Percentiles rank a stretch among this genome's conserved stretches.
Conservation (phyloP, 768 basidiomycete species). For the Mycena pura region DNA sequence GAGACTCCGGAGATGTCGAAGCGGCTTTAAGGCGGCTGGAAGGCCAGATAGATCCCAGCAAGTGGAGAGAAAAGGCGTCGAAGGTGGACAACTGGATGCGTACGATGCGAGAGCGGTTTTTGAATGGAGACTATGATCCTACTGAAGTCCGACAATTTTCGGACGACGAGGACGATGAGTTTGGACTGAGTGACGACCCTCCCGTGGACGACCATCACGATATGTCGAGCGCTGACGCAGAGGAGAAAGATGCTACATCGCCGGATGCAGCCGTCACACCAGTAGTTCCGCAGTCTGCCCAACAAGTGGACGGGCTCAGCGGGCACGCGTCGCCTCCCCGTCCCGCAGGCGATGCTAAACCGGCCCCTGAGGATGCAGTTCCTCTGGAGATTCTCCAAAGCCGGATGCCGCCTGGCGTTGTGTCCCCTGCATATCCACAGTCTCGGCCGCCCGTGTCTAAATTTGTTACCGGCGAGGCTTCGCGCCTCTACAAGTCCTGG, state of each 20-base stretch:
- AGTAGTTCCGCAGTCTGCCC: slow-evolving; percentile 38
- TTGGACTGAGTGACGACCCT: slow-evolving; percentile 8
- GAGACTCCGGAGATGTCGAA: slow-evolving; percentile 80
- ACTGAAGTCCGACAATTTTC: slow-evolving; percentile 63
- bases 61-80: slow-evolving; percentile 70
- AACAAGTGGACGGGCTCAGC: slow-evolving; percentile 18
- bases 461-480: slow-evolving; percentile 42
- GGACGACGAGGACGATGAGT: slow-evolving; percentile 46
- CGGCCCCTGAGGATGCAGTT: slow-evolving; percentile 64
- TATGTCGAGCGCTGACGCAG: slow-evolving; percentile 20
- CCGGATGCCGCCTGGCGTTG: slow-evolving; percentile 48
- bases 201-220: slow-evolving; percentile 15
- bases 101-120: slow-evolving; percentile 70
- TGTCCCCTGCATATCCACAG: slow-evolving; percentile 28
- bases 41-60: slow-evolving; percentile 81
- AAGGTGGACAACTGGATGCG: slow-evolving; percentile 88
- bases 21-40: slow-evolving; percentile 82
- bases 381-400: slow-evolving; percentile 72
- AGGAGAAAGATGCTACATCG: slow-evolving; percentile 29
- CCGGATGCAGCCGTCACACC: slow-evolving; percentile 39
- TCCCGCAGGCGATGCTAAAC: slow-evolving; percentile 50
- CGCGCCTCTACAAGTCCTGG: slow-evolving; percentile 72
- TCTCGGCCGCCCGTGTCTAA: slow-evolving; percentile 39
- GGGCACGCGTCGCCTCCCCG: slow-evolving; percentile 39
- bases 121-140: slow-evolving; percentile 66